Percentiles rank a stretch among this genome's conserved stretches.
Conservation (phyloP, 371 early-diverging fungal genomes). For the Apophysomyces trapeziformis region DNA sequence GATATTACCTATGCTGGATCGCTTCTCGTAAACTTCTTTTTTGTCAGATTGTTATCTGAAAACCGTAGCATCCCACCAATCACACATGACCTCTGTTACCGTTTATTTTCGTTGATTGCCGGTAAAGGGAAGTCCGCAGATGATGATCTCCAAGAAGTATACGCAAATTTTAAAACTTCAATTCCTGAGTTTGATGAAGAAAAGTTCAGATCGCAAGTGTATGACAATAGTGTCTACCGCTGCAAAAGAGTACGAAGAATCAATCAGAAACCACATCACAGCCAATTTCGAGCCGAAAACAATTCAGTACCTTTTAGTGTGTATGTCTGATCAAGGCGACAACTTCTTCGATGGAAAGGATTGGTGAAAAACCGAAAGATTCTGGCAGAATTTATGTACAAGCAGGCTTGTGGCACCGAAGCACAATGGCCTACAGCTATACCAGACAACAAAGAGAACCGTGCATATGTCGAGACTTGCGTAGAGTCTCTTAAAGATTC, state of each 20-base stretch:
- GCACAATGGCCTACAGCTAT: background rate
- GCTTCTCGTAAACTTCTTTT: background rate
- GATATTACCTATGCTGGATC: background rate
- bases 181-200: too few species aligned
- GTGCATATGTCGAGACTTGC: background rate
- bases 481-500: background rate
- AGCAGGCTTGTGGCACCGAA: background rate
- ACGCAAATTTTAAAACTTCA: too few species aligned
- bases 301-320: background rate
- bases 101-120: constrained; percentile 2
- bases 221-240: too few species aligned
- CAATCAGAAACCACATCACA: too few species aligned
- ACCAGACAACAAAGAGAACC: background rate
- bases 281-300: background rate
- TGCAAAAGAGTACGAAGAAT: too few species aligned
- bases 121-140: background rate
- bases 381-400: background rate
- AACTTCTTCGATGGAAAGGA: background rate
- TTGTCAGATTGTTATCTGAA: background rate
- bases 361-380: background rate
- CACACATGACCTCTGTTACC: background rate
- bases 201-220: too few species aligned
- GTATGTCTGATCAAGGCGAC: background rate
- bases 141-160: too few species aligned
- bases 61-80: background rate